Evolutionary conservation across 2,329 filamentous ascomycete species (phyloP).

Genomic region (Fusarium clavum): DNA sequence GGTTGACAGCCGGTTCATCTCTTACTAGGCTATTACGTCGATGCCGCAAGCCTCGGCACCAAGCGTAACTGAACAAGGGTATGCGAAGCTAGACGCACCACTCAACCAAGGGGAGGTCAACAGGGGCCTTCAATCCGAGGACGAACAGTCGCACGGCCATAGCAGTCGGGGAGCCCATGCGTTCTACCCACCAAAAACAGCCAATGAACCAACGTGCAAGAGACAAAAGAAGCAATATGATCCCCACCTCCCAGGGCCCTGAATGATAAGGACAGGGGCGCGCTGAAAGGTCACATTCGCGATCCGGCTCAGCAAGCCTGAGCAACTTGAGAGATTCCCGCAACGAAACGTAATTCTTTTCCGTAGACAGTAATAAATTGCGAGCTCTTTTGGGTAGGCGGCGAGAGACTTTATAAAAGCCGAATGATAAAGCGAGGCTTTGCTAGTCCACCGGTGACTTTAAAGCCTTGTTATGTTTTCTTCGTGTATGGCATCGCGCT

Average conservation of each 20-base stretch:
- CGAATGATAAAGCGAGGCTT: background rate
- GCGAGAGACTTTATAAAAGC: background rate
- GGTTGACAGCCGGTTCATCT: background rate
- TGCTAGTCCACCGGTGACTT: background rate
- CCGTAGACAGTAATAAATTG: background rate
- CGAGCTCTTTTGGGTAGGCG: background rate
- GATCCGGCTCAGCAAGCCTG: background rate
- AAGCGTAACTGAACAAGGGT: constrained; percentile 8
- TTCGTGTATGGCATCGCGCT: background rate
- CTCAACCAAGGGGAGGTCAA: background rate
- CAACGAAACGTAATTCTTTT: background rate
- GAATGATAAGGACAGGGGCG: constrained; percentile 26
- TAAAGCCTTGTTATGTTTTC: background rate
- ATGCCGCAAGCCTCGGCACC: constrained; percentile 6
- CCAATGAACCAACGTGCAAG: constrained; percentile 38
- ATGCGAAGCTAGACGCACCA: constrained; percentile 1
- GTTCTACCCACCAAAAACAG: constrained; percentile 9
- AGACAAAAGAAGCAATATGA: constrained; percentile 48
- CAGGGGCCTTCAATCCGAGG: constrained; percentile 1
- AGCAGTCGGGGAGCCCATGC: constrained; percentile 32
- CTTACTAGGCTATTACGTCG: constrained; percentile 19
- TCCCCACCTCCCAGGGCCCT: constrained; percentile 32
- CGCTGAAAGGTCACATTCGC: constrained; percentile 1
- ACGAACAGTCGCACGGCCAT: constrained; percentile 8
- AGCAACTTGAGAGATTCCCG: background rate